phyloP scores from a whole-genome alignment of 169 alveolate species.

The Plasmodium chabaudi region DNA sequence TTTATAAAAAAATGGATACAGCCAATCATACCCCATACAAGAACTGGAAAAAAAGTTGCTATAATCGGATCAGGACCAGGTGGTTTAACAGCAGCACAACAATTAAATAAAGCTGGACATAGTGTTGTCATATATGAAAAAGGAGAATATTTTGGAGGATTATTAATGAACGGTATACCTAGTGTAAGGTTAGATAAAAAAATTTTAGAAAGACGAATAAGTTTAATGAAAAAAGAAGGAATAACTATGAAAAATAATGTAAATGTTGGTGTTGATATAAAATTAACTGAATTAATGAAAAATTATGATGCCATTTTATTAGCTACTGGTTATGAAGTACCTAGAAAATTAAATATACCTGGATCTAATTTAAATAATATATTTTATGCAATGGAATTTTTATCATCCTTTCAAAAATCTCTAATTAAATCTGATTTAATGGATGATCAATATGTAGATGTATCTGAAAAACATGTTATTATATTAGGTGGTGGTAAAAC shows the following conservation, averaged over 20 bases:
- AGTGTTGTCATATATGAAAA: constrained; percentile 75
- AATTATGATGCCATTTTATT: constrained; percentile 81
- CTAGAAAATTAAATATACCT: constrained; percentile 69
- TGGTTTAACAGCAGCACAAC: constrained; percentile 86
- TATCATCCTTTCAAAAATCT: constrained; percentile 77
- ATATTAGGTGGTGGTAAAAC: constrained; percentile 88
- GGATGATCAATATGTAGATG: constrained; percentile 76
- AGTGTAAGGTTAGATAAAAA: constrained; percentile 83
- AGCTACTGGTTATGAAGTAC: constrained; percentile 79
- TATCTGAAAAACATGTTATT: constrained; percentile 81
- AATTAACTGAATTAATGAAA: constrained; percentile 51
- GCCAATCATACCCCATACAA: constrained; percentile 77
- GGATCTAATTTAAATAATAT: constrained; percentile 78
- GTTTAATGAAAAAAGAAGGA: constrained; percentile 76
- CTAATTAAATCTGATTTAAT: constrained; percentile 64
- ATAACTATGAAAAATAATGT: constrained; percentile 73
- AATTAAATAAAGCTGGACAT: constrained; percentile 84
- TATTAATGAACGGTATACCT: constrained; percentile 84
- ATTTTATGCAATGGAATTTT: constrained; percentile 80
- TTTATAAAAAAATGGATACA: constrained; percentile 83
- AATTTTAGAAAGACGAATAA: constrained; percentile 77
- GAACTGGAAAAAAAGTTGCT: constrained; percentile 81
- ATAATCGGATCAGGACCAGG: constrained; percentile 84
- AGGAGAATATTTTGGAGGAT: constrained; percentile 84
- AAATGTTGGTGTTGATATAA: constrained; percentile 58